phyloP scores from a whole-genome alignment of 306 rosid species.

The Luffa acutangula region DNA sequence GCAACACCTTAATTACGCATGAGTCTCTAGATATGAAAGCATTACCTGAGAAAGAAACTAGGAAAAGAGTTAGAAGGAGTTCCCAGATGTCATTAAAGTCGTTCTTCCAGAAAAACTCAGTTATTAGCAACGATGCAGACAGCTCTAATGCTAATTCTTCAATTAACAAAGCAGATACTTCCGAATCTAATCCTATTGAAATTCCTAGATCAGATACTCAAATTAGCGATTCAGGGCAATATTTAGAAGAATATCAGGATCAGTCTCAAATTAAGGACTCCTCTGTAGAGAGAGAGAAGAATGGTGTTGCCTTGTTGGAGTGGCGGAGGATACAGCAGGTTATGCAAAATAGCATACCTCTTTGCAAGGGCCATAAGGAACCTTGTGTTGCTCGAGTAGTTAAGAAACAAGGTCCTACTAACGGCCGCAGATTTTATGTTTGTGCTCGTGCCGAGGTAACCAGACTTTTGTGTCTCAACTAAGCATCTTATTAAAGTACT shows the following conservation, averaged over 20 bases:
- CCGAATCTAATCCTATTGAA: constrained; percentile 30
- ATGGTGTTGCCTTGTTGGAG: constrained; percentile 50
- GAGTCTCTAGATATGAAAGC: constrained; percentile 19
- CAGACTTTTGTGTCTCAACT: background rate
- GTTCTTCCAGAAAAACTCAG: constrained; percentile 49
- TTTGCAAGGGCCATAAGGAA: constrained; percentile 81
- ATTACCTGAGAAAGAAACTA: constrained; percentile 17
- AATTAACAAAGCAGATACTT: constrained; percentile 18
- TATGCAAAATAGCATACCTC: constrained; percentile 88
- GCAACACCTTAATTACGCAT: constrained; percentile 7
- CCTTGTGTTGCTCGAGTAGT: constrained; percentile 77
- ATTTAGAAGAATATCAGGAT: constrained; percentile 25
- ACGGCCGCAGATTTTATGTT: constrained; percentile 75
- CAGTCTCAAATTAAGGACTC: constrained; percentile 22
- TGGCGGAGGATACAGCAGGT: constrained; percentile 85
- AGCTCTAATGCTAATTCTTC: constrained; percentile 18
- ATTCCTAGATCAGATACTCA: constrained; percentile 23
- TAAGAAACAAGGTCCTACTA: constrained; percentile 76
- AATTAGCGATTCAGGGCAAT: constrained; percentile 19
- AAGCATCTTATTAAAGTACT: background rate
- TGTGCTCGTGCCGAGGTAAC: constrained; percentile 79
- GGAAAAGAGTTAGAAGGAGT: constrained; percentile 51
- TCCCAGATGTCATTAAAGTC: constrained; percentile 69
- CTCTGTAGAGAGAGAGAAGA: constrained; percentile 39
- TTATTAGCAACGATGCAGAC: constrained; percentile 17